Evolutionary conservation across 2,329 filamentous ascomycete genomes (phyloP).

Genomic region (Fusarium euwallaceae): DNA sequence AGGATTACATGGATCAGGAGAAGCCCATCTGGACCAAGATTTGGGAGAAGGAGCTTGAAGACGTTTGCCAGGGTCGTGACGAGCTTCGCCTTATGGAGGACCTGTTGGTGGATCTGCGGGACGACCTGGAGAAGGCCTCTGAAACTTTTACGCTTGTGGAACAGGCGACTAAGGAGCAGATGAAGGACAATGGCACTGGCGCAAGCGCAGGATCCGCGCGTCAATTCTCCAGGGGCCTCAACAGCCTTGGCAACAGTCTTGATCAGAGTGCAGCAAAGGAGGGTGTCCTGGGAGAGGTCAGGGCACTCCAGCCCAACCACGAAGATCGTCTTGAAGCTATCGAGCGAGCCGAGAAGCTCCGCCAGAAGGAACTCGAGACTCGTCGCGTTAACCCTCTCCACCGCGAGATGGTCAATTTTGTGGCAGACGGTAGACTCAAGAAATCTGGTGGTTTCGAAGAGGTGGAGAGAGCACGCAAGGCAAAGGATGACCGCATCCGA

Average conservation of each 20-base stretch:
- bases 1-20: constrained; percentile 90
- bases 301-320: constrained; percentile 94
- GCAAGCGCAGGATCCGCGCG: constrained; percentile 65
- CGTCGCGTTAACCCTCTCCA: constrained; percentile 82
- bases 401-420: constrained; percentile 87
- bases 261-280: constrained; percentile 90
- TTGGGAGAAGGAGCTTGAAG: constrained; percentile 97
- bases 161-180: constrained; percentile 97
- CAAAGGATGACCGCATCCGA: constrained; percentile 88
- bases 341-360: constrained; percentile 92
- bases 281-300: constrained; percentile 90
- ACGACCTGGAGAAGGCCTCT: constrained; percentile 93
- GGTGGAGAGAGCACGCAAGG: constrained; percentile 84
- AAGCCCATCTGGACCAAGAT: constrained; percentile 99
- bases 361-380: constrained; percentile 88
- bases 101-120: constrained; percentile 89
- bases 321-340: constrained; percentile 94
- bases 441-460: constrained; percentile 97
- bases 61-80: constrained; percentile 95
- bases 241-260: constrained; percentile 64
- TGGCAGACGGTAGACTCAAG: constrained; percentile 91
- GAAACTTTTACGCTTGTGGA: constrained; percentile 96
- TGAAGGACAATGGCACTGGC: constrained; percentile 76
- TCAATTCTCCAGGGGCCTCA: constrained; percentile 68
- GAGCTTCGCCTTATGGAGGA: constrained; percentile 97